These are phyloP conservation scores for Capsella rubella DNA, from an alignment of 441 rosid genomes.

Conservation along the genomic window DNA sequence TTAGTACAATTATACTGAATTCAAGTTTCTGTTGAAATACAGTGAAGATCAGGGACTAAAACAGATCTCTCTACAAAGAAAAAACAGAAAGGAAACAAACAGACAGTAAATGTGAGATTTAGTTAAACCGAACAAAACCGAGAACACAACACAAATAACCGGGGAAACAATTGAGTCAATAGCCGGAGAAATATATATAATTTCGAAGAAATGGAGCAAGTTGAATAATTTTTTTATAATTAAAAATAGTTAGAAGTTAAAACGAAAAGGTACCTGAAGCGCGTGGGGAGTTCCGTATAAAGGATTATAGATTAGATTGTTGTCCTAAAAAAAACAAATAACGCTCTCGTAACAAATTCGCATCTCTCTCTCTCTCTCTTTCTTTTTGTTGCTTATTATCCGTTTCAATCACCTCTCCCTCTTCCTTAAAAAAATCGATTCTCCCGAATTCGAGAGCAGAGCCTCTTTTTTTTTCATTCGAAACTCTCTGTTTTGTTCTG, in stretches of 20 bases:
- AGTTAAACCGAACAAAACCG: conserved; percentile 6
- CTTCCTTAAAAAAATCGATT: conserved; percentile 5
- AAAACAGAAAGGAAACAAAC: conserved; percentile 4
- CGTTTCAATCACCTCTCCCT: conserved; percentile 1
- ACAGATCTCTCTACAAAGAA: background rate
- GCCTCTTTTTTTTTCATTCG: conserved; percentile 3
- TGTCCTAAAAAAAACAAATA: background rate
- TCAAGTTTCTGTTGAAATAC: no score
- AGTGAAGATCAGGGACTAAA: background rate
- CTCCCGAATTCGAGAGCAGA: conserved; percentile 28
- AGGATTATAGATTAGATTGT: conserved; percentile 1
- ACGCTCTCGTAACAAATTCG: conserved; percentile 26
- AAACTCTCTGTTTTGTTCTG: conserved; percentile 15
- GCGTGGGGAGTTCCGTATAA: conserved; percentile 43
- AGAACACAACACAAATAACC: background rate
- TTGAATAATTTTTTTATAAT: background rate
- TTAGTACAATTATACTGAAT: no score
- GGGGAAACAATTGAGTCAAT: background rate
- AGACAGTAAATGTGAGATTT: background rate
- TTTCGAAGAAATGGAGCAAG: conserved; percentile 10
- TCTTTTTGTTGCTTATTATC: conserved; percentile 31
- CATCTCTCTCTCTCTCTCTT: conserved; percentile 16
- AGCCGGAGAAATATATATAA: background rate
- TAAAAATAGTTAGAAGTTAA: background rate
- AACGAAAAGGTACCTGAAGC: conserved; percentile 34